These are phyloP conservation scores for Blastobotrys arbuscula DNA, from an alignment of 1,139 yeast genomes.

Conservation along the genomic window DNA sequence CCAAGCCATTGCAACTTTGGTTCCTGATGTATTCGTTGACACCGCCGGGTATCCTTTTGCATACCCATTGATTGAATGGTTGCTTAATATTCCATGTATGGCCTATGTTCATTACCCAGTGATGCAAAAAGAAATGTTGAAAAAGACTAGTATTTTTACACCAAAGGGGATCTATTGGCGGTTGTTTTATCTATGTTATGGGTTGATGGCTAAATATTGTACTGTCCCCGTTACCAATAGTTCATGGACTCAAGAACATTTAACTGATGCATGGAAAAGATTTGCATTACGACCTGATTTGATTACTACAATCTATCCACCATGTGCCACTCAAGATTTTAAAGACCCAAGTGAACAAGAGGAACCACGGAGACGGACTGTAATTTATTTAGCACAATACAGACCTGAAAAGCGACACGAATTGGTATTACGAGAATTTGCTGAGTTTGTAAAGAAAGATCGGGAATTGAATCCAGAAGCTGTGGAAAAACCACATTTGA, in stretches of 20 bases:
- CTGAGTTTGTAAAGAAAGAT: slow-evolving; percentile 39
- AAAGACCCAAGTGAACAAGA: slow-evolving; percentile 24
- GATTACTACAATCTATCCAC: slow-evolving; percentile 68
- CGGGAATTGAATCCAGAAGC: slow-evolving; percentile 17
- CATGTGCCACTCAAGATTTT: slow-evolving; percentile 65
- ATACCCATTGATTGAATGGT: slow-evolving; percentile 54
- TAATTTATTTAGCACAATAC: slow-evolving; percentile 85
- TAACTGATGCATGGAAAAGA: slow-evolving; percentile 55
- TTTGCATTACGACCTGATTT: slow-evolving; percentile 23
- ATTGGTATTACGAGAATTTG: slow-evolving; percentile 59
- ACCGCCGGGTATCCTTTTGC: slow-evolving; percentile 92
- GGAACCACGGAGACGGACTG: slow-evolving; percentile 44
- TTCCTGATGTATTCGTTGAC: slow-evolving; percentile 91
- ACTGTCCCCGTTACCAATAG: slow-evolving; percentile 73
- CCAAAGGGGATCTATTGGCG: slow-evolving; percentile 69
- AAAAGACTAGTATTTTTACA: slow-evolving; percentile 18
- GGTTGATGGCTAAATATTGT: slow-evolving; percentile 68
- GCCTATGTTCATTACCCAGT: slow-evolving; percentile 94
- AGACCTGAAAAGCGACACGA: slow-evolving; percentile 92
- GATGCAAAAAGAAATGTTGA: slow-evolving; percentile 77
- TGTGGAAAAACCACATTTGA: slow-evolving; percentile 39
- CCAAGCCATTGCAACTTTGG: slow-evolving; percentile 62
- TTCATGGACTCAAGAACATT: slow-evolving; percentile 84
- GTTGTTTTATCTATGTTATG: slow-evolving; percentile 45
- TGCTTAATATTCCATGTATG: slow-evolving; percentile 65